phyloP scores from a whole-genome alignment of 2,329 filamentous ascomycete species.

The Diplodia mutila region DNA sequence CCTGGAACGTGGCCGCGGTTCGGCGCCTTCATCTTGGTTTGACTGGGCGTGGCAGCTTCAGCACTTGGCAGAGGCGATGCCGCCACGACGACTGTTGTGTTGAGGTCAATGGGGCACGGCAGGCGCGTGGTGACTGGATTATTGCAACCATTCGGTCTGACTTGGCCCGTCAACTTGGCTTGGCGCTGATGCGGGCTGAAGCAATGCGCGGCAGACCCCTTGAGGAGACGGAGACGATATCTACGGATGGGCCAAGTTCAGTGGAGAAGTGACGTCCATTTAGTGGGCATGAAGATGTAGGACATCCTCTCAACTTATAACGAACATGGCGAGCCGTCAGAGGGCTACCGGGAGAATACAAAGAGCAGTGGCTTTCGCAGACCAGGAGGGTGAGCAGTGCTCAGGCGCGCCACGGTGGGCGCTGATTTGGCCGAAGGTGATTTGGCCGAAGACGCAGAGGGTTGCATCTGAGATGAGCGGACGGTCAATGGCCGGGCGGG shows the following conservation, averaged over 20 bases:
- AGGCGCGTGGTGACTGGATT: slow-evolving; percentile 1
- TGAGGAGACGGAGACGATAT: not conserved
- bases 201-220: slow-evolving; percentile 7
- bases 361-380: not conserved
- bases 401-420: not conserved
- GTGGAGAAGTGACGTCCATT: not conserved
- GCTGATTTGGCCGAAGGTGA: slow-evolving; percentile 14
- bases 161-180: slow-evolving; percentile 13
- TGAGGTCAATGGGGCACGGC: not conserved
- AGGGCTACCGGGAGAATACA: not conserved
- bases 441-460: slow-evolving; percentile 2
- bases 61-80: slow-evolving; percentile 9
- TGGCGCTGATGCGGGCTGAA: slow-evolving; percentile 19
- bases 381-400: not conserved
- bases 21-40: slow-evolving; percentile 14
- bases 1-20: not conserved
- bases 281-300: not conserved
- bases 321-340: not conserved
- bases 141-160: slow-evolving; percentile 3
- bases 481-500: not conserved
- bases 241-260: not conserved
- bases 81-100: not conserved
- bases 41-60: slow-evolving; percentile 16
- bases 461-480: not conserved
- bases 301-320: not conserved